A percentile compares a stretch with the other conserved stretches of the same genome.
phyloP scores from a whole-genome alignment of 192 early-diverging fungal species.

The Podila verticillata region DNA sequence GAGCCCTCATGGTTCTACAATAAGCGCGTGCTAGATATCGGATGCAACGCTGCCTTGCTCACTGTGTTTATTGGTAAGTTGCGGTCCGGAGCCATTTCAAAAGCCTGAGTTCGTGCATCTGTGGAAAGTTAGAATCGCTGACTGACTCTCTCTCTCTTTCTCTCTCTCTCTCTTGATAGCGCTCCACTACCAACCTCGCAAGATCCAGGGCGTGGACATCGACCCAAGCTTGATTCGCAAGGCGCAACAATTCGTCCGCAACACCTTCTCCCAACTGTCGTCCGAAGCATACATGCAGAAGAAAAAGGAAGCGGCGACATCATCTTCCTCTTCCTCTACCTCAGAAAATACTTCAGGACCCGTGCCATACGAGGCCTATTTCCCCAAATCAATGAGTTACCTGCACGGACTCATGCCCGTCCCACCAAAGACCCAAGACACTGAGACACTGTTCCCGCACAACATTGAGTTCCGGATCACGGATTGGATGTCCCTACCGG shows the following conservation, averaged over 20 bases:
- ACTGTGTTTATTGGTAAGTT: slow-evolving; percentile 62
- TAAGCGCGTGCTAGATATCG: slow-evolving; percentile 78
- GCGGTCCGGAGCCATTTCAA: too few species aligned
- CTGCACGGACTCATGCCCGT: slow-evolving; percentile 28
- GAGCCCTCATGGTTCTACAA: slow-evolving; percentile 57
- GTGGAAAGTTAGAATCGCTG: too few species aligned
- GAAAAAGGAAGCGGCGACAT: background rate
- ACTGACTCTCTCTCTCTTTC: background rate
- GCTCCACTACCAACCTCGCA: slow-evolving; percentile 55
- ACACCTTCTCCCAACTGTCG: slow-evolving; percentile 54
- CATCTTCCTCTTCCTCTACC: slow-evolving; percentile 61
- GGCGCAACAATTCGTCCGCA: slow-evolving; percentile 57
- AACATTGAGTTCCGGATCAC: slow-evolving; percentile 68
- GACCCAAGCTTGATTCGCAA: slow-evolving; percentile 70
- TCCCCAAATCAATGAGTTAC: slow-evolving; percentile 20
- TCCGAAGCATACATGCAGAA: slow-evolving; percentile 18
- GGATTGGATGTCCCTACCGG: slow-evolving; percentile 64
- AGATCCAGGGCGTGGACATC: slow-evolving; percentile 79
- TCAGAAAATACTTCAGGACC: slow-evolving; percentile 19
- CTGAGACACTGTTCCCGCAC: slow-evolving; percentile 58
- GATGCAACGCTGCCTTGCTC: slow-evolving; percentile 79
- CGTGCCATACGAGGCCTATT: slow-evolving; percentile 23
- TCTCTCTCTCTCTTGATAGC: slow-evolving; percentile 52
- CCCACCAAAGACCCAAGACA: slow-evolving; percentile 13
- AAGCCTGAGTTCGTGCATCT: background rate